Base-by-base conservation (phyloP, 768 basidiomycete species). In the Leccinellum albellum region DNA sequence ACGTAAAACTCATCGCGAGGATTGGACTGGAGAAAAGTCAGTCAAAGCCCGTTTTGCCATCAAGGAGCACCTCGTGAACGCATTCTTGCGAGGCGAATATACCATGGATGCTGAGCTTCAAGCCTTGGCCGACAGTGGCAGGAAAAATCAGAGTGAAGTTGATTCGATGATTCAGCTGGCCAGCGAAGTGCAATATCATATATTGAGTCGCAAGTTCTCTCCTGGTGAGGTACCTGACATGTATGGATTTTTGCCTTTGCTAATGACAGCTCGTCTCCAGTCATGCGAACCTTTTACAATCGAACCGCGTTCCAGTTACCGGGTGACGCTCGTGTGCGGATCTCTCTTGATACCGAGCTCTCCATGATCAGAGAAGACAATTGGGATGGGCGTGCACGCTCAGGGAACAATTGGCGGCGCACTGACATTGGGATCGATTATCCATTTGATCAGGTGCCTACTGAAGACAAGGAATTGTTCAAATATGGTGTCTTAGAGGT, bases 21-120 rank as follows among this genome's bases (percentile, higher is more conserved):
- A 99, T 68, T 99, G 97, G 97, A 98, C 96, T 1, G 97, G 97
- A 32, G 96, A 99, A 73, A 98, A 98, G 73, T 94, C 92, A 10
- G 95, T 98, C 69, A 99, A 98, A 74, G 91, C 94, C 14, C 89
- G 95, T 12, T 98, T 98, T 76, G 86, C 91, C 3, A 87, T 99
- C 71, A 94, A 96, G 69, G 96, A 98, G 69, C 85, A 93, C 59
- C 84, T 90, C 47, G 87, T 98, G 63, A 96, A 98, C 67, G 86
- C 89, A 15, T 99, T 94, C 78, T 74, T 97, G 40, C 78, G 81
- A 21, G 97, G 97, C 17, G 87, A 92, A 67, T 89, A 97, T 73
- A 96, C 86, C 28, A 89, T 97, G 80, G 95, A 98, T 67, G 89
- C 79, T 40, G 94, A 98, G 64, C 91, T 98, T 74, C 89, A 94